phyloP scores from a whole-genome alignment of 306 rosid genomes.

The Quercus parvula region DNA sequence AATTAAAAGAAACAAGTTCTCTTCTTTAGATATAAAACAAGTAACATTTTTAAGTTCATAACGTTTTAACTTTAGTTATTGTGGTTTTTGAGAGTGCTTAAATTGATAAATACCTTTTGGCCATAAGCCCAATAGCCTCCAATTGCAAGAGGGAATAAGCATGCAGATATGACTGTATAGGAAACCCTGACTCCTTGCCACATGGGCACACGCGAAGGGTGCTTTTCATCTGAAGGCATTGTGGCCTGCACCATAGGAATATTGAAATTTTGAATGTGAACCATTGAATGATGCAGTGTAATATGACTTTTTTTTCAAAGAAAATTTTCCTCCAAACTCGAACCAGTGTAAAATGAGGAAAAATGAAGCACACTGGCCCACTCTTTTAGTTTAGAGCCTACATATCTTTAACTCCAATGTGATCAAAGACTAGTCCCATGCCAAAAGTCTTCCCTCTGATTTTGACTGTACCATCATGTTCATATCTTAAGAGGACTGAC shows the following conservation, averaged over 20 bases:
- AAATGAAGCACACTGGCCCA: neutral
- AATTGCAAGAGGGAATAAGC: conserved; percentile 49
- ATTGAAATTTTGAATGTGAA: neutral
- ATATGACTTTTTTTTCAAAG: too few species aligned
- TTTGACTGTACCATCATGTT: neutral
- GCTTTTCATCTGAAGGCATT: conserved; percentile 59
- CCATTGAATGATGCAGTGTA: too few species aligned
- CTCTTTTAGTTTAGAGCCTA: neutral
- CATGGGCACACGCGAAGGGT: conserved; percentile 56
- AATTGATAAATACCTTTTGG: conserved; percentile 18
- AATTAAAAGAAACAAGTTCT: neutral
- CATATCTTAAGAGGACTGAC: neutral
- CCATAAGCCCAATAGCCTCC: conserved; percentile 64
- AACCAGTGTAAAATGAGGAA: too few species aligned
- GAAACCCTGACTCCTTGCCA: conserved; percentile 53
- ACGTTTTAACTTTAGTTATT: neutral
- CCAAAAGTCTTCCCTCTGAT: neutral
- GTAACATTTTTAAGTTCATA: too few species aligned
- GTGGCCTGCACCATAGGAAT: conserved; percentile 34
- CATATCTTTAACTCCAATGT: neutral
- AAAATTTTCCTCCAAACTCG: too few species aligned
- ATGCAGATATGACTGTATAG: conserved; percentile 40
- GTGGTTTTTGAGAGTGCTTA: neutral
- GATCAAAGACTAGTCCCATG: neutral
- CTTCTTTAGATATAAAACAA: neutral